Percentiles rank a stretch among this genome's conserved stretches.
Conservation (phyloP, 2,329 filamentous ascomycete species). For the Nemania sp. region DNA sequence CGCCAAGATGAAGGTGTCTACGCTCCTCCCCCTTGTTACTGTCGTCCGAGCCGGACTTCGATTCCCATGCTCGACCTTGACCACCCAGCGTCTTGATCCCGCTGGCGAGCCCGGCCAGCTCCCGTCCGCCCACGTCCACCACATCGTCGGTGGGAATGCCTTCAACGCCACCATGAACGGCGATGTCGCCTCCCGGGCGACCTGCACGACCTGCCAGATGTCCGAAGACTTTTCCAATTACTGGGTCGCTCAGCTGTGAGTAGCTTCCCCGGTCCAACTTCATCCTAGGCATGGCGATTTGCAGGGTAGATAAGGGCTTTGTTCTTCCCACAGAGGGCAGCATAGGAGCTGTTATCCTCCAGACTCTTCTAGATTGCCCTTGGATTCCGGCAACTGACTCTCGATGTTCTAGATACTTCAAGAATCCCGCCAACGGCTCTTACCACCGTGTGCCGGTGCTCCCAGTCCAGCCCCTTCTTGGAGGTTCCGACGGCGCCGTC, state of each 20-base stretch:
- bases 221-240: constrained; percentile 37
- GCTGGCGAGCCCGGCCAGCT: constrained; percentile 23
- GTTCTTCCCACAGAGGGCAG: not conserved
- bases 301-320: too few species aligned
- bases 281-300: not conserved
- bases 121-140: constrained; percentile 27
- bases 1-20: constrained; percentile 22
- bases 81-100: constrained; percentile 27
- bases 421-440: constrained; percentile 36
- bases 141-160: constrained; percentile 29
- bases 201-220: constrained; percentile 37
- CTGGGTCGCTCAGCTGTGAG: constrained; percentile 25
- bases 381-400: not conserved
- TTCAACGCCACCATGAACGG: constrained; percentile 28
- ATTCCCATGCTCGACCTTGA: constrained; percentile 27
- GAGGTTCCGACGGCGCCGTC: constrained; percentile 31
- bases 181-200: constrained; percentile 21
- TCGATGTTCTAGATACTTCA: constrained; percentile 23
- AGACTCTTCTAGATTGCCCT: not conserved
- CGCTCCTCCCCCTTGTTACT: constrained; percentile 1
- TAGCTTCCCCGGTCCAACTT: not conserved
- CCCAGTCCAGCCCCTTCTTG: constrained; percentile 32
- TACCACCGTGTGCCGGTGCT: constrained; percentile 33
- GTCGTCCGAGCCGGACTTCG: constrained; percentile 26
- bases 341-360: not conserved